Evolutionary conservation across 352 stramenopile species (phyloP).

Genomic region (Phytophthora capsici): DNA sequence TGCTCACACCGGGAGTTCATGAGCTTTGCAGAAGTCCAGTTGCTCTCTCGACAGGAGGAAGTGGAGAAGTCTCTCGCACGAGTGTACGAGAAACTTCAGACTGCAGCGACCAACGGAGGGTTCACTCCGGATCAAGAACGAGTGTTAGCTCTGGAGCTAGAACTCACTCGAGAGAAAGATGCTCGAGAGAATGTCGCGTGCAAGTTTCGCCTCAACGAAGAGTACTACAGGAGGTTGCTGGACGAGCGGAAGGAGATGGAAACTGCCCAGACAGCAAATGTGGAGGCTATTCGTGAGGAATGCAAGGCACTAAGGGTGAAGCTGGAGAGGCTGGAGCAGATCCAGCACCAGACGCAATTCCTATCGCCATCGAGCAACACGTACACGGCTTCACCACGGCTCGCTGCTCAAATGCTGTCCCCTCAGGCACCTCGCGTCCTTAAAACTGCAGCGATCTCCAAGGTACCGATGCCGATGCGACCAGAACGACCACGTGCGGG

Average conservation of each 20-base stretch:
- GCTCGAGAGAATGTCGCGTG: conserved; percentile 41
- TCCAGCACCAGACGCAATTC: conserved; percentile 25
- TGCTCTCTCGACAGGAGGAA: conserved; percentile 40
- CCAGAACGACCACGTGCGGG: conserved; percentile 55
- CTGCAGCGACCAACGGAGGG: conserved; percentile 27
- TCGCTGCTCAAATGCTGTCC: not conserved
- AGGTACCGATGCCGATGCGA: conserved; percentile 53
- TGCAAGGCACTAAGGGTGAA: conserved; percentile 39
- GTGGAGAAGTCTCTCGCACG: conserved; percentile 30
- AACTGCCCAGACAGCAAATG: conserved; percentile 37
- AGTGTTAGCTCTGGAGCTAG: conserved; percentile 55
- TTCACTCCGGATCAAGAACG: conserved; percentile 47
- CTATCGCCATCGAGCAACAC: conserved; percentile 12
- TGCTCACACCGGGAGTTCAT: conserved; percentile 70
- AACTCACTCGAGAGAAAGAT: conserved; percentile 37
- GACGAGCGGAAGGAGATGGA: conserved; percentile 68
- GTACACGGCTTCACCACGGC: conserved; percentile 16
- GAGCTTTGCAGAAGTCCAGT: conserved; percentile 41
- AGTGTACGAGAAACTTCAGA: conserved; percentile 39
- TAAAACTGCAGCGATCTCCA: conserved; percentile 28
- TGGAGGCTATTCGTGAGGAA: conserved; percentile 49
- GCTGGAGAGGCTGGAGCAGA: conserved; percentile 49
- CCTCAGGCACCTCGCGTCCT: conserved; percentile 20
- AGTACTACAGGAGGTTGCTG: conserved; percentile 49
- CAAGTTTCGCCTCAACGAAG: conserved; percentile 50